Evolutionary conservation across 176 grass and related monocot genomes (phyloP).

Genomic region (Stipa capillata): DNA sequence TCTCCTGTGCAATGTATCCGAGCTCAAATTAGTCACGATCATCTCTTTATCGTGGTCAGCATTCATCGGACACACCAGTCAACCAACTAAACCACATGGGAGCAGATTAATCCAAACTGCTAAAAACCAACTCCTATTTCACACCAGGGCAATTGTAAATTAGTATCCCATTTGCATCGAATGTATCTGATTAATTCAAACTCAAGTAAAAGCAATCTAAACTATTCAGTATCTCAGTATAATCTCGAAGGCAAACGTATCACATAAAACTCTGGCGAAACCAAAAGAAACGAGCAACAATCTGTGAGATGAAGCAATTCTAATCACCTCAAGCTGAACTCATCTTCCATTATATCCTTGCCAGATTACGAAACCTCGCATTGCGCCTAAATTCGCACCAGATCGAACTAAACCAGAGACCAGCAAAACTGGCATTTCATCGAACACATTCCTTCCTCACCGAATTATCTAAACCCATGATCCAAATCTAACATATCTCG

Average conservation of each 20-base stretch:
- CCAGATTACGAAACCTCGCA: not conserved
- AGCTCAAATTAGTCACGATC: not conserved
- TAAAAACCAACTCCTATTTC: not conserved
- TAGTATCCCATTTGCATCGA: not conserved
- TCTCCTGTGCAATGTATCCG: not conserved
- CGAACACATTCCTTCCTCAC: no score
- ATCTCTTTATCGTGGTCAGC: not conserved
- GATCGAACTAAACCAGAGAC: not conserved
- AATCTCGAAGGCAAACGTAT: not conserved
- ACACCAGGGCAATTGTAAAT: not conserved
- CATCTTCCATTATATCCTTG: not conserved
- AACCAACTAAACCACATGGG: not conserved
- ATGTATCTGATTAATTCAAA: not conserved
- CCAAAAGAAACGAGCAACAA: no score
- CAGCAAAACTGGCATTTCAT: no score
- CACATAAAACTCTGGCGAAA: not conserved
- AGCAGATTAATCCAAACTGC: no score
- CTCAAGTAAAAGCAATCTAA: not conserved
- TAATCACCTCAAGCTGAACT: not conserved
- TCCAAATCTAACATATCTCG: no score
- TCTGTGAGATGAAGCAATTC: not conserved
- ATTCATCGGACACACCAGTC: not conserved
- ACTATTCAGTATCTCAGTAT: not conserved
- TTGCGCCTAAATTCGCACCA: not conserved
- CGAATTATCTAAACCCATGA: no score